Evolutionary conservation across 2,329 filamentous ascomycete species (phyloP).

Genomic region (Colletotrichum euphorbiae): DNA sequence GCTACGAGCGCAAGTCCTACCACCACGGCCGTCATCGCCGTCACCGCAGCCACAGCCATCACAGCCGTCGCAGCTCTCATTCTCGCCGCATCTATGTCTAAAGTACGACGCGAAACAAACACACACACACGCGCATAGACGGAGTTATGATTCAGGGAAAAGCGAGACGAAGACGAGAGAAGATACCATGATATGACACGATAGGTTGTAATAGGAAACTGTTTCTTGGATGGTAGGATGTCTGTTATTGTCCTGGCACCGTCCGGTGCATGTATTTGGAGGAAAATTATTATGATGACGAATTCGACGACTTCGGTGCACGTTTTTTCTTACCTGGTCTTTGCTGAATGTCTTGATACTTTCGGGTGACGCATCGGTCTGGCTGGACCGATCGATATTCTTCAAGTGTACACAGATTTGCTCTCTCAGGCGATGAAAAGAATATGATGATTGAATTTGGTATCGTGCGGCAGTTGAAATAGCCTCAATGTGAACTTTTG

Average conservation of each 20-base stretch:
- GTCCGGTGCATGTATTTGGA: constrained; percentile 1
- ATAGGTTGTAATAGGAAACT: constrained; percentile 5
- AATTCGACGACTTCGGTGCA: constrained; percentile 21
- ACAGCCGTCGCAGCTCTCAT: constrained; percentile 44
- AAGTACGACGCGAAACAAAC: not conserved
- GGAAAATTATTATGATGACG: constrained; percentile 25
- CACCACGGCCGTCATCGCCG: constrained; percentile 42
- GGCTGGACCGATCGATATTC: constrained; percentile 20
- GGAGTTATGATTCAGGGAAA: constrained; percentile 1
- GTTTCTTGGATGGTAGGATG: not conserved
- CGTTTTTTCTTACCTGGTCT: not conserved
- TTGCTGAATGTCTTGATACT: not conserved
- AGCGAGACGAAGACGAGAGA: not conserved
- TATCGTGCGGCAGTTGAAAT: constrained; percentile 1
- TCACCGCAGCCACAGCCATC: constrained; percentile 52
- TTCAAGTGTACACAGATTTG: constrained; percentile 11
- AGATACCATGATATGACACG: constrained; percentile 29
- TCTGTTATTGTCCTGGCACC: not conserved
- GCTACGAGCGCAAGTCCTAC: constrained; percentile 57
- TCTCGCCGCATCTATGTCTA: constrained; percentile 42
- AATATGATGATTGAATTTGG: constrained; percentile 1
- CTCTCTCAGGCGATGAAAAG: not conserved
- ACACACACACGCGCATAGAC: not conserved
- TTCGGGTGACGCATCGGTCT: constrained; percentile 1
- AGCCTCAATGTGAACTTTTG: not conserved